Conservation (phyloP, 116 monocot genomes). For the Phalaenopsis hybrid region DNA sequence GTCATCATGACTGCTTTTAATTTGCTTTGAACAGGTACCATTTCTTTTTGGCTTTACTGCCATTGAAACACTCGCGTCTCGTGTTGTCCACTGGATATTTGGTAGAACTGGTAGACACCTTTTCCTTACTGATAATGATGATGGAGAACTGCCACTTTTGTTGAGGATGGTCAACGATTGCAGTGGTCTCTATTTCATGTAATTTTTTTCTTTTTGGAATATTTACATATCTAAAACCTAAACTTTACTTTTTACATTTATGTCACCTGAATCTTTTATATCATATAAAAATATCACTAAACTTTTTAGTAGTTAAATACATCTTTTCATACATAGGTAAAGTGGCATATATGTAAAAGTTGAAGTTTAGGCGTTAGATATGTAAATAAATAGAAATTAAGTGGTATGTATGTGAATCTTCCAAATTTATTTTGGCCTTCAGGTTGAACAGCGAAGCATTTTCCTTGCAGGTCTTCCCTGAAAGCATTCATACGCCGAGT, state of each 20-base stretch:
- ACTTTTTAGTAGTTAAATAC: too few species aligned
- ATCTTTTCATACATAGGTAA: too few species aligned
- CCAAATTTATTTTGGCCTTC: too few species aligned
- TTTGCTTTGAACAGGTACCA: constrained; percentile 47
- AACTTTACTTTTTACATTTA: too few species aligned
- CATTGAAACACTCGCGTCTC: constrained; percentile 58
- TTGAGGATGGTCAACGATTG: constrained; percentile 63
- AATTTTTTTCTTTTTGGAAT: constrained; percentile 6
- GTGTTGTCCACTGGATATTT: constrained; percentile 66
- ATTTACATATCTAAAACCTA: too few species aligned
- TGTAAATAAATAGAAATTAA: too few species aligned
- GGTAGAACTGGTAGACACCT: constrained; percentile 85
- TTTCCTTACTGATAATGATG: constrained; percentile 76
- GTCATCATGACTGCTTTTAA: too few species aligned
- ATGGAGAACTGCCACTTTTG: constrained; percentile 56
- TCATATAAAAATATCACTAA: too few species aligned
- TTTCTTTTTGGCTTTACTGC: constrained; percentile 68
- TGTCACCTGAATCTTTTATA: too few species aligned
- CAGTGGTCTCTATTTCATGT: constrained; percentile 63
- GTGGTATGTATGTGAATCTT: too few species aligned
- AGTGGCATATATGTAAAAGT: too few species aligned
- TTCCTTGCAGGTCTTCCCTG: constrained; percentile 52
- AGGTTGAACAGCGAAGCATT: not conserved
- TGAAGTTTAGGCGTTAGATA: too few species aligned
- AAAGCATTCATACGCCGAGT: constrained; percentile 60